Base-by-base conservation (phyloP, 768 basidiomycete genomes). In the Amyloporia xantha region DNA sequence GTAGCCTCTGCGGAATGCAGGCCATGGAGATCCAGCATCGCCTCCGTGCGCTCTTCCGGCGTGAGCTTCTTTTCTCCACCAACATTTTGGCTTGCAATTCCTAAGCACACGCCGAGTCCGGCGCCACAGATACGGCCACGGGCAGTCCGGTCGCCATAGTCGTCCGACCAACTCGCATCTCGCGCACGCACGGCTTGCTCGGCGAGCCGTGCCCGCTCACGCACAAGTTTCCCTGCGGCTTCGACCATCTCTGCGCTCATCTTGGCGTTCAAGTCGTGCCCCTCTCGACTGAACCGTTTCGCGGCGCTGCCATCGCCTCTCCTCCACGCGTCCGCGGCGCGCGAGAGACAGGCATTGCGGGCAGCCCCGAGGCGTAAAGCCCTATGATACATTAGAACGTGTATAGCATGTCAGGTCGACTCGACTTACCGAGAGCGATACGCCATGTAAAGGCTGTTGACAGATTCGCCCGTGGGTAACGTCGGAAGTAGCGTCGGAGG, bases 311-410 rank as follows among this genome's bases (percentile, higher is more conserved):
- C 95, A 57, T 99, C 96, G 1, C 95, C 94, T 2, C 91, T 77
- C 47, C 91, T 77, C 90, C 92, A 99, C 2, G 94, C 92, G 59
- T 96, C 93, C 2, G 96, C 95, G 11, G 96, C 96, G 38, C 92
- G 81, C 1, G 91, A 91, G 23, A 99, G 74, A 65, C 91, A 96
- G 13, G 91, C 91, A 58, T 98, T 98, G 30, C 96, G 76, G 26
- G 91, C 91, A 1, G 91, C 88, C 43, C 95, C 96, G 20, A 97
- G 81, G 59, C 96, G 88, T 49, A 98, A 75, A 21, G 91, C 93
- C 27, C 87, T 82, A 33, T n/a, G n/a, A 9, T 15, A 38, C 11
- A 19, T 17, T 1, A 15, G 17, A 13, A 10, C 19, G 50, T 51
- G 2, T 49, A 51, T 2, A 2, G 10, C 27, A 37, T 7, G n/a